Percentiles rank a stretch among this genome's conserved stretches.
Conservation (phyloP, 2,329 filamentous ascomycete species). For the Metarhizium album region DNA sequence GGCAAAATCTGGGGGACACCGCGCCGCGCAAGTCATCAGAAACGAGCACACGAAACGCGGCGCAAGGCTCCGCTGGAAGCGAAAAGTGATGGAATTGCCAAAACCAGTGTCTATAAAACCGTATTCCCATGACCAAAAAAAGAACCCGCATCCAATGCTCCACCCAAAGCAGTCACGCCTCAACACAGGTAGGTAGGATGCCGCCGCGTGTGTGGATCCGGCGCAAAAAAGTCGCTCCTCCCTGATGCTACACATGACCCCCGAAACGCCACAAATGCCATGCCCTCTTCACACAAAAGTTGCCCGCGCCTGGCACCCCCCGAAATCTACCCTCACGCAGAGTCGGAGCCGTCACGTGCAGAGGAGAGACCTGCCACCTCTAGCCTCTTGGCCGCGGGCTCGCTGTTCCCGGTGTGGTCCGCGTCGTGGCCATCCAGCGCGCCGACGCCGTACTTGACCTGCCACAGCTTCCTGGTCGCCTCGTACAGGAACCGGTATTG, state of each 20-base stretch:
- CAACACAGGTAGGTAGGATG: neutral
- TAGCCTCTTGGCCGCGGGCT: slow-evolving; percentile 42
- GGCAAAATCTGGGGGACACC: no score
- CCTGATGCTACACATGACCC: slow-evolving; percentile 2
- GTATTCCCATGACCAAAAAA: neutral
- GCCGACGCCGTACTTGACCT: slow-evolving; percentile 49
- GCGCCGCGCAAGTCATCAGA: no score
- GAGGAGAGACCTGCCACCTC: slow-evolving; percentile 37
- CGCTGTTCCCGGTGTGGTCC: slow-evolving; percentile 25
- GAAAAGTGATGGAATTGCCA: no score
- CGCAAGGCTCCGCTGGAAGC: no score
- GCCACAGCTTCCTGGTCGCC: slow-evolving; percentile 65
- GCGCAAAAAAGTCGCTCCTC: slow-evolving; percentile 6
- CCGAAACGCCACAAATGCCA: slow-evolving; percentile 4
- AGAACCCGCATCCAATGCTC: neutral
- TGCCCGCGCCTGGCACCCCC: slow-evolving; percentile 3
- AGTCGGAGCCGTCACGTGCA: neutral
- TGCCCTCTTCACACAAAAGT: slow-evolving; percentile 3
- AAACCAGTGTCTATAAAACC: no score
- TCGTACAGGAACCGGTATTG: slow-evolving; percentile 88
- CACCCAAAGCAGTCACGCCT: neutral
- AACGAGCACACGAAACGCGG: no score
- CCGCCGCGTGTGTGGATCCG: slow-evolving; percentile 1
- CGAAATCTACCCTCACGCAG: neutral
- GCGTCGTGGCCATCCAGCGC: slow-evolving; percentile 19